Conservation (phyloP, 148 eudicot species). For the Hydrangea macrophylla region DNA sequence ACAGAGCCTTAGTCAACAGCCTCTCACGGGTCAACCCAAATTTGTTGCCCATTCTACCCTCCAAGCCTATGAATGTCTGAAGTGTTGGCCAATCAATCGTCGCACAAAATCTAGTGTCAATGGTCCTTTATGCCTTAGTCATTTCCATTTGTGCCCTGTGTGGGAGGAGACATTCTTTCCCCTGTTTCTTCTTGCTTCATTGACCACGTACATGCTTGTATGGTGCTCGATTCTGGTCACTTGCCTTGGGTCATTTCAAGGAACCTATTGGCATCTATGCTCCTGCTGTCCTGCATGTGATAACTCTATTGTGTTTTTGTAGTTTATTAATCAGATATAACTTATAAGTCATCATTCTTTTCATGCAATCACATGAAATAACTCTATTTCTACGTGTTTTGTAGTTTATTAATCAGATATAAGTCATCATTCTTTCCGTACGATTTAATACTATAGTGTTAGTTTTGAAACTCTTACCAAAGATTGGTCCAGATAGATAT, state of each 20-base stretch:
- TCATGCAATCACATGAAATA: conserved; percentile 72
- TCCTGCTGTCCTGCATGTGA: no score
- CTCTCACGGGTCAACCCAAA: conserved; percentile 68
- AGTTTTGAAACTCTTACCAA: neutral
- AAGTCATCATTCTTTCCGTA: neutral
- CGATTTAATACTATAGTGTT: no score
- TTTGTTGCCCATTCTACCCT: conserved; percentile 53
- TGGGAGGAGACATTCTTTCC: conserved; percentile 82
- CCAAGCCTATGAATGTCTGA: conserved; percentile 57
- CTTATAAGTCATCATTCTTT: conserved; percentile 79
- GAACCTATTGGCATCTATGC: conserved; percentile 59
- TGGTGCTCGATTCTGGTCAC: conserved; percentile 78
- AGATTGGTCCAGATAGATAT: neutral
- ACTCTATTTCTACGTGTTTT: conserved; percentile 12
- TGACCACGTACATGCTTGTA: conserved; percentile 78
- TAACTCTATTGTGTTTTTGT: no score
- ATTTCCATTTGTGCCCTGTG: conserved; percentile 65
- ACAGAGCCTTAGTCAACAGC: conserved; percentile 63
- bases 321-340: no score
- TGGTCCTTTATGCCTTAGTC: conserved; percentile 58
- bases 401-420: conserved; percentile 2
- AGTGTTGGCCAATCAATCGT: conserved; percentile 72
- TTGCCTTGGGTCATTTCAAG: conserved; percentile 74
- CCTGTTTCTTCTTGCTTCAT: conserved; percentile 76
- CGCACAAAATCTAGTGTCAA: conserved; percentile 67